A percentile compares a stretch with the other conserved stretches of the same genome.
phyloP scores from a whole-genome alignment of 768 basidiomycete species.

The Mycena albidolilacea region DNA sequence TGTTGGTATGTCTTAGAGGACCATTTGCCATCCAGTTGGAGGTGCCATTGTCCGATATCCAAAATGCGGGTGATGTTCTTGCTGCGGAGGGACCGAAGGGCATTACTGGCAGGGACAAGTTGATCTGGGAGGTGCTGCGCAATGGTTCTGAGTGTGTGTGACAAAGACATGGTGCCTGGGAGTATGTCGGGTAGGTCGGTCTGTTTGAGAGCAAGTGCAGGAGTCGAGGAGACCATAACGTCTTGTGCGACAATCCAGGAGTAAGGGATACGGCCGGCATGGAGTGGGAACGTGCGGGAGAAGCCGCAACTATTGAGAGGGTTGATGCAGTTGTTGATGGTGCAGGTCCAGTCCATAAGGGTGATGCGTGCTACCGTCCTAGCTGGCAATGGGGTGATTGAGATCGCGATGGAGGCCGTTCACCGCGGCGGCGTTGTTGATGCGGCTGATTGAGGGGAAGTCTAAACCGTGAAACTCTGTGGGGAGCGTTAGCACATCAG shows the following conservation, averaged over 20 bases:
- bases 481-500: no score
- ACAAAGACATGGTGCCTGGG: not conserved
- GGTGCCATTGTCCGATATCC: no score
- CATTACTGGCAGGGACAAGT: not conserved
- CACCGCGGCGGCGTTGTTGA: slow-evolving; percentile 40
- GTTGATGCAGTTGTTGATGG: slow-evolving; percentile 18
- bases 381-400: no score
- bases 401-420: slow-evolving; percentile 34
- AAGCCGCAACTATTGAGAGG: not conserved
- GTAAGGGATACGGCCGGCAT: no score
- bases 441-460: slow-evolving; percentile 36
- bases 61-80: not conserved
- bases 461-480: no score
- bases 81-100: not conserved
- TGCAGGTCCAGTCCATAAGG: slow-evolving; percentile 35
- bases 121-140: not conserved
- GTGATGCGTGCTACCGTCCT: slow-evolving; percentile 19
- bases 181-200: not conserved
- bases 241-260: no score
- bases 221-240: no score
- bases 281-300: no score
- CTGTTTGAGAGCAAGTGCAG: not conserved
- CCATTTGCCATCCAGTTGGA: not conserved
- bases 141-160: not conserved
- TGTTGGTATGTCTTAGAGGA: not conserved